Evolutionary conservation across 2,329 filamentous ascomycete genomes (phyloP), one percentile per base, ranked within the genome.

Genomic region (Ophiostoma perfectum): DNA sequence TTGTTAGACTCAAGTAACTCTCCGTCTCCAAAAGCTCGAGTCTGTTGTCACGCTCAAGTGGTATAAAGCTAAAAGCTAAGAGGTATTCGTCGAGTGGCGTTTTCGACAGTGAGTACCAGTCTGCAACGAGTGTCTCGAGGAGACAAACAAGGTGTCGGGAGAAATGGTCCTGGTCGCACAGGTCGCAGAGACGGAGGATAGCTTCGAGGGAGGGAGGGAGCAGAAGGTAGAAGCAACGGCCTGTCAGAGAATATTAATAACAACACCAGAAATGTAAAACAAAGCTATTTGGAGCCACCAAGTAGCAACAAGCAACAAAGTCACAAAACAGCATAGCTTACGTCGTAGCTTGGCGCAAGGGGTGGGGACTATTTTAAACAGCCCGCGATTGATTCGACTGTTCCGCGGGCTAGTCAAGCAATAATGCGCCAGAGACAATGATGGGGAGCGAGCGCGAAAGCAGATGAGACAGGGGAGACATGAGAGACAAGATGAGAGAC

Each of bases 281-380:
- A 60, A 38, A 60, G 27, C 55, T 60, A 58, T 39, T 18, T 36
- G 12, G 52, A 39, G 36, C 14, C 41, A 16, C 60, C 41, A 63
- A 41, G 60, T 63, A 63, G 38, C 5, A 63, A n/a, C 36, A 63
- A 41, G 38, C 45, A 69, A 62, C 60, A 16, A 39, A 66, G 38
- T 12, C 45, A 65, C 52, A 36, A 60, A 60, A 60, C 55, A 39
- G 11, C 55, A 60, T 60, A 60, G 55, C 55, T 60, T 60, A 60
- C 55, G 27, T 38, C 38, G 65, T 49, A 67, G 68, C 68, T 69
- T 65, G 68, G 68, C 68, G 68, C 49, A 66, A 69, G 64, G 60
- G 58, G 68, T 64, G 63, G 58, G 65, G 45, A 60, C n/a, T 27
- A 44, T 64, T n/a, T 47, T 45, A 49, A 69, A 58, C 42, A 65